Conservation (phyloP, 2,329 filamentous ascomycete genomes). For the Fusarium sp. region DNA sequence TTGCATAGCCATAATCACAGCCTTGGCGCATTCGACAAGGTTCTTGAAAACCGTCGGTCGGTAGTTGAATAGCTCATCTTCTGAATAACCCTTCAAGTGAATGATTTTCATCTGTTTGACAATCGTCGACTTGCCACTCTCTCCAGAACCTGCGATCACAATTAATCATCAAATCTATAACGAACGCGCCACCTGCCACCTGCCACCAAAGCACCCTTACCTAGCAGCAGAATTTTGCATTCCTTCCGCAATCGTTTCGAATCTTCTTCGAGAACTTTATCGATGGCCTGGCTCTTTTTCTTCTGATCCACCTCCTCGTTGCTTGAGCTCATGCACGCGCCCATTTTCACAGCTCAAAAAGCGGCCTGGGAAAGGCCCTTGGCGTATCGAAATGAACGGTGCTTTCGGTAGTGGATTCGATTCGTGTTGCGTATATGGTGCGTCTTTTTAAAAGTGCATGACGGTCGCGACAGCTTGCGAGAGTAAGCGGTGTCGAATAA, state of each 20-base stretch:
- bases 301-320: conserved; percentile 91
- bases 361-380: conserved; percentile 32
- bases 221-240: conserved; percentile 97
- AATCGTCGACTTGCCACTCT: conserved; percentile 99
- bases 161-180: conserved; percentile 33
- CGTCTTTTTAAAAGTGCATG: conserved; percentile 46
- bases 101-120: conserved; percentile 99
- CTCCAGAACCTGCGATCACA: conserved; percentile 82
- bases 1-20: conserved; percentile 89
- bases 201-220: conserved; percentile 65
- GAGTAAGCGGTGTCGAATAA: conserved; percentile 31
- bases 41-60: conserved; percentile 98
- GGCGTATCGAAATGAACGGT: conserved; percentile 15
- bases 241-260: conserved; percentile 91
- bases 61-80: conserved; percentile 94
- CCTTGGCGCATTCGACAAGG: conserved; percentile 94
- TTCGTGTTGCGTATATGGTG: conserved; percentile 36
- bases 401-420: conserved; percentile 20
- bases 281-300: conserved; percentile 96
- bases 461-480: conserved; percentile 35
- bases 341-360: conserved; percentile 72
- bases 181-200: conserved; percentile 21
- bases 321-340: conserved; percentile 90
- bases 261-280: conserved; percentile 93
- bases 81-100: conserved; percentile 96